Conservation (phyloP, 208 protist species). For the Leishmania gerbilli region DNA sequence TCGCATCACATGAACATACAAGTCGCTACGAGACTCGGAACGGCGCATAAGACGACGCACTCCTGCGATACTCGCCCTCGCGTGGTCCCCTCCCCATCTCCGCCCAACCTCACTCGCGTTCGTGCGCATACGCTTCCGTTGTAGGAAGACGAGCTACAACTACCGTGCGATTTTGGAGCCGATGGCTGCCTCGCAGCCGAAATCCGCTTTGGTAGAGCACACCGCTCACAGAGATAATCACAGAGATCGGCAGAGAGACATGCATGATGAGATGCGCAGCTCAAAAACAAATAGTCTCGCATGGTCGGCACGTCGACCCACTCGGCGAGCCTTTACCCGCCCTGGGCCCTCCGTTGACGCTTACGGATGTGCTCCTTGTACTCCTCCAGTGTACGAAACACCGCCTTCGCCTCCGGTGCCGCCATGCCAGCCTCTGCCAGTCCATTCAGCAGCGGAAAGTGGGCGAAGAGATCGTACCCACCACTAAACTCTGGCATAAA, state of each 20-base stretch:
- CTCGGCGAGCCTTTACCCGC: background rate
- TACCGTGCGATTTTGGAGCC: background rate
- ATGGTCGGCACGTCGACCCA: background rate
- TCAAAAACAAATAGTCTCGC: background rate
- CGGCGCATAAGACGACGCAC: background rate
- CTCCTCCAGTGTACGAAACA: constrained; percentile 36
- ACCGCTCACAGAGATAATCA: background rate
- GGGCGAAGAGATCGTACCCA: constrained; percentile 52
- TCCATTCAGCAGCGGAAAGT: constrained; percentile 48
- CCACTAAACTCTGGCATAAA: constrained; percentile 41
- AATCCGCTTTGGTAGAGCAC: background rate
- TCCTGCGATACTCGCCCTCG: background rate
- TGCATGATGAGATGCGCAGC: too few species aligned
- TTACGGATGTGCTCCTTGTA: constrained; percentile 29
- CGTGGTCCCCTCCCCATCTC: background rate
- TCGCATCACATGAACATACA: background rate
- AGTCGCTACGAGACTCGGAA: background rate
- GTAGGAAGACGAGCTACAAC: background rate
- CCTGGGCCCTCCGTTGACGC: background rate
- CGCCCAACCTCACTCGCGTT: background rate
- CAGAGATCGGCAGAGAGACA: background rate
- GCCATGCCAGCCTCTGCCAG: constrained; percentile 47
- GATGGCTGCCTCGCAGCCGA: background rate
- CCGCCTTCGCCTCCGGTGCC: constrained; percentile 34
- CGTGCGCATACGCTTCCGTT: background rate